Percentiles rank a stretch among this genome's conserved stretches.
Evolutionary conservation across 2,329 filamentous ascomycete genomes (phyloP).

Genomic region (Phialophora chinensis): DNA sequence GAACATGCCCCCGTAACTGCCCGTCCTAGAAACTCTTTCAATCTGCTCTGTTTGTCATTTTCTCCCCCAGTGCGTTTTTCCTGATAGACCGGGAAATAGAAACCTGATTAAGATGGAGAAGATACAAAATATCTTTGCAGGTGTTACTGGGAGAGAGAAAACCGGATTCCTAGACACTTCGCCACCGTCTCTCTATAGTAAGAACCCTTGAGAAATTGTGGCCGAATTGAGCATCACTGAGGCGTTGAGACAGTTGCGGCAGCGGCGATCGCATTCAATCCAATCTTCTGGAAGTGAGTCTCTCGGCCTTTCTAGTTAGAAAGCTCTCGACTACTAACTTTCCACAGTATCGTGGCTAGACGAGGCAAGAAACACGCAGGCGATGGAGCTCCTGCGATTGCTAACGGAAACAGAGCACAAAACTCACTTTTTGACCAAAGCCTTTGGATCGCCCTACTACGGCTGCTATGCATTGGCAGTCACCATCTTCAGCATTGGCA

Average conservation of each 20-base stretch:
- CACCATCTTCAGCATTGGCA: conserved; percentile 88
- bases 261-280: conserved; percentile 87
- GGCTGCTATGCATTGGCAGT: conserved; percentile 90
- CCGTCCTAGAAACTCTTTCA: not conserved
- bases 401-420: conserved; percentile 70
- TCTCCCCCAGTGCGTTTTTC: not conserved
- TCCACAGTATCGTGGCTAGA: conserved; percentile 75
- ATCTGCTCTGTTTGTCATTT: conserved; percentile 2
- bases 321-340: conserved; percentile 24
- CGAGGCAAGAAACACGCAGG: conserved; percentile 63
- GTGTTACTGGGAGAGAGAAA: conserved; percentile 36
- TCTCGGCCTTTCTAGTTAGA: conserved; percentile 16
- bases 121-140: conserved; percentile 36
- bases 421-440: conserved; percentile 84
- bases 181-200: conserved; percentile 34
- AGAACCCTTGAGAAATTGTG: conserved; percentile 18
- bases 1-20: not conserved
- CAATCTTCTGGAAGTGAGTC: conserved; percentile 98
- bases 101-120: conserved; percentile 30
- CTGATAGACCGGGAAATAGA: not conserved
- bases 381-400: conserved; percentile 27
- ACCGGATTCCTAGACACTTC: conserved; percentile 37
- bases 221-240: not conserved
- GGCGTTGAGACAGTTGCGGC: conserved; percentile 70
- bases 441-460: conserved; percentile 77